A percentile compares a stretch with the other conserved stretches of the same genome.
Evolutionary conservation across 225 moss, liverwort and hornwort genomes (phyloP).

Genomic region (Polytrichum formosum): DNA sequence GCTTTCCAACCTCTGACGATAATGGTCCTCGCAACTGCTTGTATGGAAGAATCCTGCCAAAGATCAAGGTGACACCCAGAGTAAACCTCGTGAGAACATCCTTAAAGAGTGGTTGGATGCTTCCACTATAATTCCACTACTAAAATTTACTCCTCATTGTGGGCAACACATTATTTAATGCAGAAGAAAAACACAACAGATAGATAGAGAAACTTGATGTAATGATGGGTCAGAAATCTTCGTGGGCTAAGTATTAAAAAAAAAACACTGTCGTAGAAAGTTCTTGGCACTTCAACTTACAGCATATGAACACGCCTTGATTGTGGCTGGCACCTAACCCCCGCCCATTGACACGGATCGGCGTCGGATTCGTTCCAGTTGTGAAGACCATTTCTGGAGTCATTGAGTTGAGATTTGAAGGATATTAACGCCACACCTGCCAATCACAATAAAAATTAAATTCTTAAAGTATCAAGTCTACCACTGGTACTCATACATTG

Average conservation of each 20-base stretch:
- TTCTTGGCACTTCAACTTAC: conserved; percentile 28
- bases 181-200: too few species aligned
- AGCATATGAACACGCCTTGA: conserved; percentile 38
- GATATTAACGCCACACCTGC: conserved; percentile 44
- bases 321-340: conserved; percentile 37
- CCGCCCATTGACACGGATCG: conserved; percentile 49
- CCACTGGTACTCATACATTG: too few species aligned
- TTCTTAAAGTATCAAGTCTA: neutral
- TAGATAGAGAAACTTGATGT: too few species aligned
- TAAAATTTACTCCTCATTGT: too few species aligned
- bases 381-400: conserved; percentile 32
- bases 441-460: neutral
- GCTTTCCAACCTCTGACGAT: conserved; percentile 77
- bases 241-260: too few species aligned
- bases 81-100: neutral
- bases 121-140: too few species aligned
- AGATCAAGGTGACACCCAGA: neutral
- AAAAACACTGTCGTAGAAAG: too few species aligned
- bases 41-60: conserved; percentile 52
- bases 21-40: conserved; percentile 62
- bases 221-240: too few species aligned
- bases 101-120: neutral
- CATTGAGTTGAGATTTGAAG: conserved; percentile 33
- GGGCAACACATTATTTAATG: too few species aligned
- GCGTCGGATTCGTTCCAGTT: conserved; percentile 51